Evolutionary conservation across 176 grass and related monocot species (phyloP).

Genomic region (Triticum timopheevii): DNA sequence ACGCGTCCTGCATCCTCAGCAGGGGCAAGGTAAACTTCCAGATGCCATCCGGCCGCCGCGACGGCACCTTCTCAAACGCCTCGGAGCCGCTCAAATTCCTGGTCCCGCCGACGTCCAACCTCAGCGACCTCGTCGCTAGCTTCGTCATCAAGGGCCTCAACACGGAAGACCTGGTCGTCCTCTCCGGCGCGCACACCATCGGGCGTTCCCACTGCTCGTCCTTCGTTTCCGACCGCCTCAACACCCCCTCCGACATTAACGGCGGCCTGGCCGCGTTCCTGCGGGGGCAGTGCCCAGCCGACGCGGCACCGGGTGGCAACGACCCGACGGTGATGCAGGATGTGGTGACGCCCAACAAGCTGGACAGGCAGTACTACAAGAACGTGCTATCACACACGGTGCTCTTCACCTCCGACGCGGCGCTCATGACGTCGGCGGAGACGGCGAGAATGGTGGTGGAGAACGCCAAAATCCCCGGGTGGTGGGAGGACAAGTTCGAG

Average conservation of each 20-base stretch:
- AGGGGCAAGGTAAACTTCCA: background rate
- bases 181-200: slow-evolving; percentile 2
- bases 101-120: background rate
- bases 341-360: background rate
- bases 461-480: too few species aligned
- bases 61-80: background rate
- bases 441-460: too few species aligned
- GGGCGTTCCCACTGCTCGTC: slow-evolving; percentile 33
- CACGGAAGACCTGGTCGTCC: background rate
- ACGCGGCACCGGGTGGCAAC: background rate
- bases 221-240: slow-evolving; percentile 9
- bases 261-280: background rate
- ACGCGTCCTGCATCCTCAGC: background rate
- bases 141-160: slow-evolving; percentile 20
- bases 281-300: background rate
- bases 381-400: too few species aligned
- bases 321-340: background rate
- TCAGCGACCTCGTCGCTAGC: background rate
- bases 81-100: background rate
- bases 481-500: too few species aligned
- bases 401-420: too few species aligned
- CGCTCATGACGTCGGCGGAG: too few species aligned
- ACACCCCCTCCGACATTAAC: background rate
- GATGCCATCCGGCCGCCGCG: background rate
- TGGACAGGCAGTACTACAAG: background rate